phyloP scores from a whole-genome alignment of 805 yeast genomes.

The Wickerhamomyces hampshirensis region DNA sequence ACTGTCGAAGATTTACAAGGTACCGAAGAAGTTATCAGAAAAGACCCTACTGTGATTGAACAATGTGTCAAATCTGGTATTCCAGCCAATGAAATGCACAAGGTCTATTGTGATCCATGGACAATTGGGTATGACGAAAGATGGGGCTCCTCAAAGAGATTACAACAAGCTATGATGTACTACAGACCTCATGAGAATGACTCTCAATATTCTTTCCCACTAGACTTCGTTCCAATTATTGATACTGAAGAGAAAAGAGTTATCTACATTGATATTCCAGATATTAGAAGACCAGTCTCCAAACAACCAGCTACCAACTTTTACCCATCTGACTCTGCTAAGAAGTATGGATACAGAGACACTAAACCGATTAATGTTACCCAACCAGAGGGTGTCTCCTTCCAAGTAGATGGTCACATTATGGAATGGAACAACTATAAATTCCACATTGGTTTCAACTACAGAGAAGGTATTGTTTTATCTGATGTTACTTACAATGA shows the following conservation, averaged over 20 bases:
- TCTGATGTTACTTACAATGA: slow-evolving; percentile 71
- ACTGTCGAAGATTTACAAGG: slow-evolving; percentile 61
- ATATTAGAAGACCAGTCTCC: slow-evolving; percentile 66
- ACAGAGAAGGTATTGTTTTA: slow-evolving; percentile 79
- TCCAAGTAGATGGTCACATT: slow-evolving; percentile 61
- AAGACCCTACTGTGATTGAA: slow-evolving; percentile 65
- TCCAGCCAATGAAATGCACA: slow-evolving; percentile 42
- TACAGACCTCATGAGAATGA: slow-evolving; percentile 74
- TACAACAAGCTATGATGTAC: slow-evolving; percentile 79
- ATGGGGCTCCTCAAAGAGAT: slow-evolving; percentile 71
- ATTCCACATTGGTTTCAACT: slow-evolving; percentile 79
- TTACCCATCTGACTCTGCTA: slow-evolving; percentile 59
- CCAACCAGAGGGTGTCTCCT: slow-evolving; percentile 82
- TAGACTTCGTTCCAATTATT: slow-evolving; percentile 79
- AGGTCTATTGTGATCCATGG: slow-evolving; percentile 65
- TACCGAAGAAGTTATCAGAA: slow-evolving; percentile 62
- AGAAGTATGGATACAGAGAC: slow-evolving; percentile 60
- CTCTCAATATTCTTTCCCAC: slow-evolving; percentile 61
- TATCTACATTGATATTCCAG: slow-evolving; percentile 70
- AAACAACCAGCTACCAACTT: slow-evolving; percentile 65
- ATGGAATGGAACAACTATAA: slow-evolving; percentile 77
- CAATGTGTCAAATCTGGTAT: slow-evolving; percentile 70
- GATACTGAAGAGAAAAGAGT: slow-evolving; percentile 69
- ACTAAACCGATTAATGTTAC: slow-evolving; percentile 64
- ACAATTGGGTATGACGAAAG: slow-evolving; percentile 69